Conservation (phyloP, 1,139 yeast species). For the Pichia sp. region DNA sequence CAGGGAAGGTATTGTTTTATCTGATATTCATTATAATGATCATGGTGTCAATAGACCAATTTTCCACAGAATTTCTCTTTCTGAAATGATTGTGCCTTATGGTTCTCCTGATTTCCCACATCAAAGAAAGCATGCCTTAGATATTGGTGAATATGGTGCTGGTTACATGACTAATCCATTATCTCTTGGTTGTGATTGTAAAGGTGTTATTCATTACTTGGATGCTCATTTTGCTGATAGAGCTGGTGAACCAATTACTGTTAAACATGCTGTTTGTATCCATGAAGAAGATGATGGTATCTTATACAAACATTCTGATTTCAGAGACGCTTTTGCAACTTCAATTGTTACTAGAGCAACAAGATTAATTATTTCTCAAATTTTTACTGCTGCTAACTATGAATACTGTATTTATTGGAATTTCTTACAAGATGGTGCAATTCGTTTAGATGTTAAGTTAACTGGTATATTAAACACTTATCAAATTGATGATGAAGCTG, state of each 20-base stretch:
- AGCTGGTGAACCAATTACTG: slow-evolving; percentile 61
- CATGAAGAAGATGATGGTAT: slow-evolving; percentile 83
- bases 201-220: slow-evolving; percentile 75
- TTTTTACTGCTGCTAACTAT: slow-evolving; percentile 80
- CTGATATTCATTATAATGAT: slow-evolving; percentile 67
- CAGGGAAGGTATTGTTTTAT: slow-evolving; percentile 77
- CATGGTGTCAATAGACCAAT: slow-evolving; percentile 65
- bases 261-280: slow-evolving; percentile 73
- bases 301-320: slow-evolving; percentile 74
- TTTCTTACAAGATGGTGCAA: slow-evolving; percentile 78
- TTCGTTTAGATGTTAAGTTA: slow-evolving; percentile 68
- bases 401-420: slow-evolving; percentile 82
- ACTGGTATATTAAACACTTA: slow-evolving; percentile 78
- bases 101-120: slow-evolving; percentile 77
- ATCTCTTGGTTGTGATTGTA: slow-evolving; percentile 76
- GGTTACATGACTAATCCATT: slow-evolving; percentile 79
- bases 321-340: slow-evolving; percentile 73
- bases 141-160: slow-evolving; percentile 83
- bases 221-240: slow-evolving; percentile 68
- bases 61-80: slow-evolving; percentile 70
- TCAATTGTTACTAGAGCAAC: slow-evolving; percentile 71
- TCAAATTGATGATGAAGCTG: slow-evolving; percentile 52
- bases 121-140: slow-evolving; percentile 80
- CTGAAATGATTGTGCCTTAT: slow-evolving; percentile 83
- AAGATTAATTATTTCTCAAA: slow-evolving; percentile 66